Evolutionary conservation across 495 filamentous ascomycete genomes (phyloP).

Genomic region (Talaromyces proteolyticus): DNA sequence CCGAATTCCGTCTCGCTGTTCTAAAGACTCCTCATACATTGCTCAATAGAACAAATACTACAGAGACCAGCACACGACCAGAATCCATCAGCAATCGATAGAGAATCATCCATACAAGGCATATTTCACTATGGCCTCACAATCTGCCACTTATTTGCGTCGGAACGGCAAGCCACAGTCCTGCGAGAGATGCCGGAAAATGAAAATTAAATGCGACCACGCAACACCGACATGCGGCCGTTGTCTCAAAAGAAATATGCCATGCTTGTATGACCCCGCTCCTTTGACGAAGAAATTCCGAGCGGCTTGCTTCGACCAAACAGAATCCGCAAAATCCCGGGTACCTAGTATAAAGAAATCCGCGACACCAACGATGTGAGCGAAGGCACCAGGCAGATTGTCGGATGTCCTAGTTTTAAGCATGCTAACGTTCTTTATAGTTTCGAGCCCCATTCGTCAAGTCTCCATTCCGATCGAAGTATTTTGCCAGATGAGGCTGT

Average conservation of each 20-base stretch:
- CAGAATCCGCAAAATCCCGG: not conserved
- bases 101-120: no score
- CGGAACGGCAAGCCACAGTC: constrained; percentile 24
- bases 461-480: not conserved
- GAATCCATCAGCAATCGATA: no score
- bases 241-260: constrained; percentile 11
- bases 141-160: constrained; percentile 1
- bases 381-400: not conserved
- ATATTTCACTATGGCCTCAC: not conserved
- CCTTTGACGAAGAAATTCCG: constrained; percentile 13
- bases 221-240: constrained; percentile 12
- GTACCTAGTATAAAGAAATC: not conserved
- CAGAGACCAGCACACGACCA: no score
- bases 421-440: not conserved
- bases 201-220: constrained; percentile 27
- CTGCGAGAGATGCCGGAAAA: constrained; percentile 27
- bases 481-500: not conserved
- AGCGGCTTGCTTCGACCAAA: not conserved
- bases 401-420: no score
- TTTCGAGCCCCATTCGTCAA: not conserved
- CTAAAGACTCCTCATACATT: not conserved
- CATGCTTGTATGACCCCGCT: constrained; percentile 12
- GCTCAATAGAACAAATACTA: not conserved
- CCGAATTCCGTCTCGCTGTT: not conserved
- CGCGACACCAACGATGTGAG: not conserved